phyloP scores from a whole-genome alignment of 495 filamentous ascomycete genomes.

The Tuber umbilicatum region DNA sequence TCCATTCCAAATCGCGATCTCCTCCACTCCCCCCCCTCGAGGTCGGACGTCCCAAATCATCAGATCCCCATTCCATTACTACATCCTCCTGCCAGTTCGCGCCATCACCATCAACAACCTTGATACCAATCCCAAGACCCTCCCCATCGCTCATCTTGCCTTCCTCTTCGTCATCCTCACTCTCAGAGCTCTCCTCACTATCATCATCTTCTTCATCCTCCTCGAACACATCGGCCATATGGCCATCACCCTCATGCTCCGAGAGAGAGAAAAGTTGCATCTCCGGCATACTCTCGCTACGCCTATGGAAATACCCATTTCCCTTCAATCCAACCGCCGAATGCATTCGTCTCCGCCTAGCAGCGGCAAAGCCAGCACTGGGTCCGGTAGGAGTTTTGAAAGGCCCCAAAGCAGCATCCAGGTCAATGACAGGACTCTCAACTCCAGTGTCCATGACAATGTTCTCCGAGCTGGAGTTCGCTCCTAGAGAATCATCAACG shows the following conservation, averaged over 20 bases:
- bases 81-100: conserved; percentile 34
- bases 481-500: conserved; percentile 34
- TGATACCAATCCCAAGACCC: conserved; percentile 51
- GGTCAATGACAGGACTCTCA: conserved; percentile 75
- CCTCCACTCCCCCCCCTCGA: conserved; percentile 25
- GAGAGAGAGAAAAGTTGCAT: conserved; percentile 70
- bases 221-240: conserved; percentile 78
- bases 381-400: conserved; percentile 71
- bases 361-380: conserved; percentile 53
- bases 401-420: conserved; percentile 90
- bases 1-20: conserved; percentile 2
- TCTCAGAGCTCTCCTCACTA: conserved; percentile 43
- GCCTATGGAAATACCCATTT: conserved; percentile 83
- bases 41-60: conserved; percentile 16
- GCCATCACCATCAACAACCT: conserved; percentile 47
- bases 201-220: conserved; percentile 87
- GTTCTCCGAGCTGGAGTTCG: conserved; percentile 27
- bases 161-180: conserved; percentile 40
- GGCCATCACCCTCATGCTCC: conserved; percentile 61
- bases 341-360: conserved; percentile 72
- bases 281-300: conserved; percentile 86
- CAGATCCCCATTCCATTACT: conserved; percentile 37
- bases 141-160: conserved; percentile 37
- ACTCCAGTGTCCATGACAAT: conserved; percentile 24
- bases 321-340: conserved; percentile 73